Conservation (phyloP, 192 early-diverging fungal genomes). For the Backusella sp. region DNA sequence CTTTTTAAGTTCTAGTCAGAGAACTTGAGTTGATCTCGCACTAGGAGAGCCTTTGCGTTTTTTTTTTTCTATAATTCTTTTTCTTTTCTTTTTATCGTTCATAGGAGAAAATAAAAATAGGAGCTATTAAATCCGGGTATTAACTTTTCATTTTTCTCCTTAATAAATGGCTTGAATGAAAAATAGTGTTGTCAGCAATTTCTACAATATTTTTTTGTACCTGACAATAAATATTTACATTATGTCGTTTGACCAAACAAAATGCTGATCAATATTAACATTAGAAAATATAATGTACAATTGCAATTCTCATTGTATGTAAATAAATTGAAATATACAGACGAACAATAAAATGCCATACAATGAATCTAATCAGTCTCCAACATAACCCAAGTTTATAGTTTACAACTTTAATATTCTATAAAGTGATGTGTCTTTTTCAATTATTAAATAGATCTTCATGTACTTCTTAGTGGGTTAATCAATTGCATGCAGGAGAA, state of each 20-base stretch:
- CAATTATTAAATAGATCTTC: not conserved
- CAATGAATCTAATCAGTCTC: not conserved
- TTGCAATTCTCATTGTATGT: not conserved
- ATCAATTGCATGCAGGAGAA: not conserved
- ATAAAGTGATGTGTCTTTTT: not conserved
- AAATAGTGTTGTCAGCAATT: not conserved
- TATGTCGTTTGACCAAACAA: not conserved
- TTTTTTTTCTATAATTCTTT: not conserved
- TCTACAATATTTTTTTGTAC: not conserved
- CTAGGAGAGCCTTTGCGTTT: not conserved
- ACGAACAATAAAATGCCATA: not conserved
- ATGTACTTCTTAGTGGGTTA: not conserved
- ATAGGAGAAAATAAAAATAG: not conserved
- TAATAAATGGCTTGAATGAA: not conserved
- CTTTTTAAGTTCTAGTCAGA: not conserved
- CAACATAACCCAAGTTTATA: not conserved
- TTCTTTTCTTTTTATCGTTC: not conserved
- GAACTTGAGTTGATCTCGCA: not conserved
- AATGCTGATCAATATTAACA: not conserved
- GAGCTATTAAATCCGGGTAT: conserved; percentile 3
- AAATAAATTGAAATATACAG: not conserved
- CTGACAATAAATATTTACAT: conserved; percentile 1
- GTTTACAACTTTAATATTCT: not conserved
- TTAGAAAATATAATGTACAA: not conserved
- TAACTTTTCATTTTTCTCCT: not conserved